A percentile compares a stretch with the other conserved stretches of the same genome.
Evolutionary conservation across 2,329 filamentous ascomycete species (phyloP).

Genomic region (Beauveria sp.): DNA sequence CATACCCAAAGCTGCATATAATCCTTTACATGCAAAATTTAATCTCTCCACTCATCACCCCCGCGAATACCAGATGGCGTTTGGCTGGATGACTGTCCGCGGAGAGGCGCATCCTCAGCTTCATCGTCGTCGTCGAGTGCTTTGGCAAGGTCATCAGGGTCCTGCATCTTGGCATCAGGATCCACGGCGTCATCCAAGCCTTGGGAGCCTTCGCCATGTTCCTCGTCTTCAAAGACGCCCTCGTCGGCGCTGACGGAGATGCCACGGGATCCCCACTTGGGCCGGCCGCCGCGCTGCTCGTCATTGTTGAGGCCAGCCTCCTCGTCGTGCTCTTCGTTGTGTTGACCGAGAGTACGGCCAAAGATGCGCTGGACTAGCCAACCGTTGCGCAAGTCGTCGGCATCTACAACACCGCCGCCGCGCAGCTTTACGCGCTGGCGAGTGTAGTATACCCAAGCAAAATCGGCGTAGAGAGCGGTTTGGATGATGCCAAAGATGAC

Average conservation of each 20-base stretch:
- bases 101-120: constrained; percentile 30
- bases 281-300: constrained; percentile 28
- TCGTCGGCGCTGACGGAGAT: constrained; percentile 63
- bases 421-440: constrained; percentile 90
- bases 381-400: constrained; percentile 76
- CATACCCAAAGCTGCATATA: background rate
- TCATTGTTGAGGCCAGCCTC: constrained; percentile 48
- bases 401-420: constrained; percentile 77
- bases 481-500: constrained; percentile 85
- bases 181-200: constrained; percentile 41
- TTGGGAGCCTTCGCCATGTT: constrained; percentile 34
- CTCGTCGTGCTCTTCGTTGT: constrained; percentile 43
- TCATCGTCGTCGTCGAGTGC: constrained; percentile 47
- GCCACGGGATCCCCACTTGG: constrained; percentile 56
- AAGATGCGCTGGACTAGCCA: constrained; percentile 79
- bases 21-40: constrained; percentile 3
- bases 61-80: constrained; percentile 33
- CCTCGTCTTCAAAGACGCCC: constrained; percentile 44
- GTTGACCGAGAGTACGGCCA: constrained; percentile 42
- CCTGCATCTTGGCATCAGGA: constrained; percentile 58
- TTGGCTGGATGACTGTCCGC: constrained; percentile 18
- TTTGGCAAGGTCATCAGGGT: constrained; percentile 56
- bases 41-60: constrained; percentile 42
- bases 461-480: constrained; percentile 84
- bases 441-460: constrained; percentile 94